Evolutionary conservation across 495 filamentous ascomycete species (phyloP).

Genomic region (Extremus antarcticus): DNA sequence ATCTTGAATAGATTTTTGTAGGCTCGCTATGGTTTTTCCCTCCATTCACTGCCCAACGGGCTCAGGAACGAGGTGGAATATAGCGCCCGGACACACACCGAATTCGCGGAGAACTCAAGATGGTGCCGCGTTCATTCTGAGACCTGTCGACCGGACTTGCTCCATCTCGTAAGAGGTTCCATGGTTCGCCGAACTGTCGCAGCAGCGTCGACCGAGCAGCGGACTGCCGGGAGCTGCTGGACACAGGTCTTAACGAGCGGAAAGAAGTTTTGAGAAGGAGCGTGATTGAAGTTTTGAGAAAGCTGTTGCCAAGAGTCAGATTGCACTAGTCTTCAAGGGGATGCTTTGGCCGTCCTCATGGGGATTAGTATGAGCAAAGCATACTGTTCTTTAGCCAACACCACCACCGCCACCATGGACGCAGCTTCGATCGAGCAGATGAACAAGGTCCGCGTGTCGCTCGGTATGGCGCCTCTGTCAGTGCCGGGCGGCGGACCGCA

Average conservation of each 20-base stretch:
- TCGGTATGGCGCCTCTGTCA: conserved; percentile 84
- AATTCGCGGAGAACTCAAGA: conserved; percentile 18
- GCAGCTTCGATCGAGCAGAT: conserved; percentile 63
- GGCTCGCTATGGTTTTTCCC: conserved; percentile 72
- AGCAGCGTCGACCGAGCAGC: conserved; percentile 44
- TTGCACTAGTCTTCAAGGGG: background rate
- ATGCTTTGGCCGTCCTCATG: no score
- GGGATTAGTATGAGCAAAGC: background rate
- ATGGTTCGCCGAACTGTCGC: conserved; percentile 70
- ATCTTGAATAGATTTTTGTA: no score
- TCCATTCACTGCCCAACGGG: conserved; percentile 71
- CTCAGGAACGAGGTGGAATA: conserved; percentile 78
- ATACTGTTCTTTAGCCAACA: background rate
- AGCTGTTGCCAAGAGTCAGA: conserved; percentile 1
- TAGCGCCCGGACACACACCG: conserved; percentile 42
- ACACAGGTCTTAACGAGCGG: conserved; percentile 65
- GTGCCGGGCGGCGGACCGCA: conserved; percentile 58
- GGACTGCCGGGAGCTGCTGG: conserved; percentile 51
- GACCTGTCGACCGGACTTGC: conserved; percentile 89
- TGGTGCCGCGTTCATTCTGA: conserved; percentile 51
- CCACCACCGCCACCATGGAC: conserved; percentile 15
- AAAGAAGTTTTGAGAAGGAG: conserved; percentile 32
- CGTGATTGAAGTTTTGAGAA: background rate
- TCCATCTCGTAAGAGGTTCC: conserved; percentile 78
- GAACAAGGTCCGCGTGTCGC: conserved; percentile 79